phyloP scores from a whole-genome alignment of 2,329 filamentous ascomycete species.

The Dothideomycetes sp. region DNA sequence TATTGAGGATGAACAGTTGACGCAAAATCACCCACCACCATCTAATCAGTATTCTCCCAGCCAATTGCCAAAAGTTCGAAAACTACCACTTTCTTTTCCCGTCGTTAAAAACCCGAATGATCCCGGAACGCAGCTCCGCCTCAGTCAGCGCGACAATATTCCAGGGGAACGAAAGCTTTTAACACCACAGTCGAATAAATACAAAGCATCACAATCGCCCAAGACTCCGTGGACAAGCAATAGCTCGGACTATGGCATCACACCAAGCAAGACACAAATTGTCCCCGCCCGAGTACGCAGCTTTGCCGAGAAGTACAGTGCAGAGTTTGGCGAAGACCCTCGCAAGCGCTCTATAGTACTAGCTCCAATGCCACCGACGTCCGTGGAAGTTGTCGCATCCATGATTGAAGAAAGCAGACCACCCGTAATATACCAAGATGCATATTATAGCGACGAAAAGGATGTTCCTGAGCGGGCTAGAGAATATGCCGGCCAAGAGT shows the following conservation, averaged over 20 bases:
- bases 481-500: constrained; percentile 83
- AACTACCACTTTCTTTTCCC: constrained; percentile 47
- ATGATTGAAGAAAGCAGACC: constrained; percentile 49
- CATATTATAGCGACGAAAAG: constrained; percentile 71
- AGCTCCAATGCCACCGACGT: constrained; percentile 28
- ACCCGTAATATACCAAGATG: constrained; percentile 68
- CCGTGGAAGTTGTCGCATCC: constrained; percentile 40
- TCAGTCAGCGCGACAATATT: constrained; percentile 50
- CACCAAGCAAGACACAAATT: neutral
- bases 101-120: constrained; percentile 69
- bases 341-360: constrained; percentile 22
- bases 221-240: constrained; percentile 22
- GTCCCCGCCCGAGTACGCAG: neutral
- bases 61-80: constrained; percentile 7
- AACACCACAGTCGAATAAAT: constrained; percentile 16
- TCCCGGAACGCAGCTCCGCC: constrained; percentile 47
- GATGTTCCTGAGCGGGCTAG: constrained; percentile 68
- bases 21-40: constrained; percentile 11
- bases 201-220: neutral
- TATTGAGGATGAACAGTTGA: neutral
- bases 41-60: constrained; percentile 15
- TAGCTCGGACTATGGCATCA: constrained; percentile 16
- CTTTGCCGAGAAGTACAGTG: constrained; percentile 1
- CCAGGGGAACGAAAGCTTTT: constrained; percentile 37
- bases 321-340: neutral